Base-by-base conservation (phyloP, 1,284 basidiomycete species). In the Ganoderma lingzhi region DNA sequence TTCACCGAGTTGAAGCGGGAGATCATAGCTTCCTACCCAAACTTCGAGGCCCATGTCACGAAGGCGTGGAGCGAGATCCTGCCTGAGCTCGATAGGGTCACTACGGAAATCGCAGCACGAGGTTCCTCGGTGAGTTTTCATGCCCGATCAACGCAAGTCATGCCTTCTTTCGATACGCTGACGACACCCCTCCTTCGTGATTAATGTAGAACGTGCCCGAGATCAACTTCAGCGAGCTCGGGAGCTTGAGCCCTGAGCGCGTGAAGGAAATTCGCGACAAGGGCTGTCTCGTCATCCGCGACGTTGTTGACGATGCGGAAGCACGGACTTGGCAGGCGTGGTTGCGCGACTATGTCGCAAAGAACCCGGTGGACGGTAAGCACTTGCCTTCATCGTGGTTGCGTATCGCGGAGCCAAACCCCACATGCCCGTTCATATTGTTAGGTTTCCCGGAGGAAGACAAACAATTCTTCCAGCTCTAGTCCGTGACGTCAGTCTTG, bases 401-500 rank as follows among this genome's bases (percentile, higher is more conserved):
- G 48, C 15, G 9, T 58, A 56, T 58, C 41, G 60, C n/a, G n/a
- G 39, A n/a, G 58, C n/a, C 35, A 35, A 35, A 39, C 35, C 10
- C n/a, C 37, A 5, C 3, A 10, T 44, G 2, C 10, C 55, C 44
- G 37, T n/a, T 37, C 3, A 41, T 15, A 56, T 37, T 35, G 63
- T 4, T 51, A 91, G 90, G 90, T 23, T 72, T 85, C 48, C 90
- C 91, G 0, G 83, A 76, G 41, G 75, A 84, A 19, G 81, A 92
- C 74, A 92, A 91, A 71, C 92, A 93, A 71, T 93, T 93, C 78
- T 92, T 91, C 80, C 81, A 88, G 74, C 84, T 92, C 42, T 92
- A 91, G 91, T 92, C n/a, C 14, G 51, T 58, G 14, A 10, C 19
- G 2, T 37, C 23, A 6, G 6, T 19, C 4, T 45, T 55, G n/a